phyloP scores from a whole-genome alignment of 106 monocot species.

The Dendrobium chrysotoxum region DNA sequence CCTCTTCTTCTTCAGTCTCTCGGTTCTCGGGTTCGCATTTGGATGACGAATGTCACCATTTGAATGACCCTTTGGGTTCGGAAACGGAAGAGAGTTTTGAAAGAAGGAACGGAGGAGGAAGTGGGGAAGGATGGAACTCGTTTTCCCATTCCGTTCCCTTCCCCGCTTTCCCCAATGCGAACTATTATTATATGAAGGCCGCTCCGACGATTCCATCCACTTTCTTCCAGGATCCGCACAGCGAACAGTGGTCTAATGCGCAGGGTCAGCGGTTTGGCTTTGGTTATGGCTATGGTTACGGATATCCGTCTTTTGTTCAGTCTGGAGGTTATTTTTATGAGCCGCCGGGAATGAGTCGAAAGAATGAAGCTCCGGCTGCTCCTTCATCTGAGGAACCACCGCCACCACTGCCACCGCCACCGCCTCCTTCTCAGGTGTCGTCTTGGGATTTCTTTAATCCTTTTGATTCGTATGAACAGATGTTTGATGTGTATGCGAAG shows the following conservation, averaged over 20 bases:
- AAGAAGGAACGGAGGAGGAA: background rate
- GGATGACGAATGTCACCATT: conserved; percentile 14
- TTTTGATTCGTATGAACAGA: conserved; percentile 57
- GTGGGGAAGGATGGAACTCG: conserved; percentile 4
- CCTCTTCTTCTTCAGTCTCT: conserved; percentile 6
- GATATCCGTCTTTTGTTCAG: conserved; percentile 7
- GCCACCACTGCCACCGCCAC: conserved; percentile 40
- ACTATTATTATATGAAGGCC: conserved; percentile 60
- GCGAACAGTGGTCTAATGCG: background rate
- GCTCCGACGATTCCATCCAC: conserved; percentile 33
- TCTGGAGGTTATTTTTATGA: conserved; percentile 11
- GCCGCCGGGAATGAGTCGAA: background rate
- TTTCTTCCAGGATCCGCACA: conserved; percentile 46
- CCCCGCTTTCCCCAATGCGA: conserved; percentile 9
- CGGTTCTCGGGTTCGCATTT: conserved; percentile 12
- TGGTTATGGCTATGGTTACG: conserved; percentile 24
- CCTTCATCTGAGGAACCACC: conserved; percentile 14
- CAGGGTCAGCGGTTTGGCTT: background rate
- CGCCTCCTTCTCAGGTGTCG: conserved; percentile 36
- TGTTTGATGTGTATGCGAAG: conserved; percentile 14
- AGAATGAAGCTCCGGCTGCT: conserved; percentile 5
- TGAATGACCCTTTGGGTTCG: conserved; percentile 25
- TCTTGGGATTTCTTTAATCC: conserved; percentile 79
- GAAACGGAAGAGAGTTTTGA: conserved; percentile 16
- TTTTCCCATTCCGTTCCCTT: conserved; percentile 5